Base-by-base conservation (phyloP, 1,284 basidiomycete genomes). In the Inonotus obliquus region DNA sequence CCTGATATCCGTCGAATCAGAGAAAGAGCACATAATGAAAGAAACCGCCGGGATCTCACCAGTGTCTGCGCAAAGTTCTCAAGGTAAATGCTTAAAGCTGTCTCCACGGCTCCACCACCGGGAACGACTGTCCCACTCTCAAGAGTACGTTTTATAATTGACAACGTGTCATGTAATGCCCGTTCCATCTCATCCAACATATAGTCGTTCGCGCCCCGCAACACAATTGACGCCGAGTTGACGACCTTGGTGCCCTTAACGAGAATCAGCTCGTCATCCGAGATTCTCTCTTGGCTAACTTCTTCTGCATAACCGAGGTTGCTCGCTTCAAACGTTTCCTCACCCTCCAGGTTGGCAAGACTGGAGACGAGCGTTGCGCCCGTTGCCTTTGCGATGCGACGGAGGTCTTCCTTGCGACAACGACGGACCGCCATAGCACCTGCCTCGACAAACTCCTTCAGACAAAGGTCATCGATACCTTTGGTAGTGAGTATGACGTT, bases 161-260 rank as follows among this genome's bases (percentile, higher is more conserved):
- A 96, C 61, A 99, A 77, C 0, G 93, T 92, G 75, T 99, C 97
- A 73, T 99, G 97, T 68, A 99, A 76, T 0, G 94, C 88, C 38
- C 97, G 82, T 78, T 99, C 97, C 97, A 99, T 99, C 81, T 99
- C 97, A 75, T 99, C 97, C 67, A 99, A 79, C 90, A 99, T 94
- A 75, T 98, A 99, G 77, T 99, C 97, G 76, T 99, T 99, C 44
- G 97, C 97, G 61, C 97, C 97, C 63, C 97, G 86, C 65, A 99
- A 79, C 63, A 99, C 86, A 71, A 99, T 92, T 44, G 96, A 98
- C 25, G 92, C 82, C 21, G 94, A 96, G 78, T 79, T 96, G 72
- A 98, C 96, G 38, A 95, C 89, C 78, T 97, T 99, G 60, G 96
- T 98, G 4, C 97, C 97, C 77, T 97, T 98, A 77, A 99, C 82